These are phyloP conservation scores for Martensiomyces pterosporus DNA, from an alignment of 192 early-diverging fungal species.

Conservation along the genomic window DNA sequence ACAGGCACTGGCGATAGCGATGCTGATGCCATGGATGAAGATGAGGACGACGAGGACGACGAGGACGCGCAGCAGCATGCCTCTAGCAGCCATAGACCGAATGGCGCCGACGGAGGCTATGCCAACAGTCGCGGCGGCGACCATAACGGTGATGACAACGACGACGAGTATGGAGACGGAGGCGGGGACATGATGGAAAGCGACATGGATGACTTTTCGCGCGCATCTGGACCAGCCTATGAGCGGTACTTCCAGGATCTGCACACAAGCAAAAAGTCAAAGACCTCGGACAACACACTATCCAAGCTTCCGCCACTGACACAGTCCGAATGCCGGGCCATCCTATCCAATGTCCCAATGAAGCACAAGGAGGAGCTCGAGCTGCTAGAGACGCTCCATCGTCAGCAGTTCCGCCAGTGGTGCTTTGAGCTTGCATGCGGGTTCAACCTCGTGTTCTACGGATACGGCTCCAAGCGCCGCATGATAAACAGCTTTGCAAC, in stretches of 20 bases:
- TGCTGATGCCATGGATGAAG: too few species aligned
- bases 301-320: conserved; percentile 74
- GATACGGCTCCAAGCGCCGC: conserved; percentile 86
- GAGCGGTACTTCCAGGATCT: conserved; percentile 80
- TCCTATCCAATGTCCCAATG: conserved; percentile 50
- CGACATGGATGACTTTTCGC: conserved; percentile 10
- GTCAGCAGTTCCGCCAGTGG: conserved; percentile 80
- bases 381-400: conserved; percentile 53
- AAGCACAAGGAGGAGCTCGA: conserved; percentile 63
- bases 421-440: conserved; percentile 75
- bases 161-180: background rate
- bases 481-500: conserved; percentile 75
- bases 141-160: conserved; percentile 6
- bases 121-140: too few species aligned
- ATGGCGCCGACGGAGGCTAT: background rate
- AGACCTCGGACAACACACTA: conserved; percentile 86
- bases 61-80: too few species aligned
- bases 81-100: too few species aligned
- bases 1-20: too few species aligned
- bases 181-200: conserved; percentile 2
- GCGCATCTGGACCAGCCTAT: conserved; percentile 43
- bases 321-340: conserved; percentile 58
- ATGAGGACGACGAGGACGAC: background rate
- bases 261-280: conserved; percentile 42
- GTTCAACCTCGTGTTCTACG: conserved; percentile 89